phyloP scores from a whole-genome alignment of 129 eudicot species.

The Helianthus annuus region DNA sequence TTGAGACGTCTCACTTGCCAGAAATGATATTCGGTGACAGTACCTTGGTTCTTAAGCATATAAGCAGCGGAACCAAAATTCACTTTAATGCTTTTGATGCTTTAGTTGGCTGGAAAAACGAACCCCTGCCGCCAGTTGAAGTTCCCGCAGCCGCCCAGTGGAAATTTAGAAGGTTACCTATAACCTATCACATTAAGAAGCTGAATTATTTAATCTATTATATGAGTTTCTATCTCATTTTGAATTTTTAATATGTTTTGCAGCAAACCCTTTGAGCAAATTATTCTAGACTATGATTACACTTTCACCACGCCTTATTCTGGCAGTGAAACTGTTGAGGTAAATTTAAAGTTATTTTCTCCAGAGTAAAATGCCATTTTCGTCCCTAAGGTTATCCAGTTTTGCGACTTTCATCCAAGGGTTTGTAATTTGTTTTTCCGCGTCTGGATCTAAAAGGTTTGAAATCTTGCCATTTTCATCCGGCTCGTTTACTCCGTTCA shows the following conservation, averaged over 20 bases:
- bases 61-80: conserved; percentile 54
- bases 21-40: conserved; percentile 98
- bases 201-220: neutral
- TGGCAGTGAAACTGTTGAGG: conserved; percentile 81
- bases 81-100: conserved; percentile 92
- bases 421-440: no score
- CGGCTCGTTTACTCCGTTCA: no score
- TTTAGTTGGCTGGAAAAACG: conserved; percentile 86
- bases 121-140: conserved; percentile 93
- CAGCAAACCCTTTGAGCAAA: conserved; percentile 84
- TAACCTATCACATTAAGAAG: conserved; percentile 14
- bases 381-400: no score
- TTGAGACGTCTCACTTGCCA: conserved; percentile 89
- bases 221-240: neutral
- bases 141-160: conserved; percentile 98
- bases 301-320: conserved; percentile 95
- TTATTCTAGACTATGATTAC: conserved; percentile 91
- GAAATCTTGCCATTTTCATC: no score
- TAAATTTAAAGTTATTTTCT: conserved; percentile 34
- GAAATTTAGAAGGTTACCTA: conserved; percentile 75
- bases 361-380: neutral
- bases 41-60: conserved; percentile 75
- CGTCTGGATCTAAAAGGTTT: no score
- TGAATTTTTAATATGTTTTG: conserved; percentile 32
- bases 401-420: no score